A percentile compares a stretch with the other conserved stretches of the same genome.
Evolutionary conservation across 148 eudicot species (phyloP).

Genomic region (Dysphania ambrosioides): DNA sequence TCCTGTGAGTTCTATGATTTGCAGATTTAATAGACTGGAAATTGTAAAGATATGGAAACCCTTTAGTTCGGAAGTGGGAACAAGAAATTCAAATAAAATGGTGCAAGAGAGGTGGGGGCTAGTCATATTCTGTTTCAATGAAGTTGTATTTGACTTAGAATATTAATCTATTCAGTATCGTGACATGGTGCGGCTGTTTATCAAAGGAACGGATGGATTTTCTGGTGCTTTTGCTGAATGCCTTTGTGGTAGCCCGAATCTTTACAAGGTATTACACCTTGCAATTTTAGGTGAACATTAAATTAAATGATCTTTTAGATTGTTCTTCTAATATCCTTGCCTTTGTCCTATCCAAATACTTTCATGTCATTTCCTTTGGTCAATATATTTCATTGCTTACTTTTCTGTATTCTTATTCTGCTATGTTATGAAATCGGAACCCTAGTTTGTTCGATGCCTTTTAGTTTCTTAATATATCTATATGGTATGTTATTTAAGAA

Average conservation of each 20-base stretch:
- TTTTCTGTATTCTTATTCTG: background rate
- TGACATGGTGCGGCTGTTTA: constrained; percentile 79
- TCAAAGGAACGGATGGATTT: constrained; percentile 97
- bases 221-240: constrained; percentile 99
- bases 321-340: background rate
- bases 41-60: background rate
- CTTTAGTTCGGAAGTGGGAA: background rate
- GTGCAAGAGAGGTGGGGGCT: background rate
- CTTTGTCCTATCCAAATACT: background rate
- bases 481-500: background rate
- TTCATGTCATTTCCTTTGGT: background rate
- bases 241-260: constrained; percentile 93
- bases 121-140: background rate
- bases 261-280: constrained; percentile 63
- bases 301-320: background rate
- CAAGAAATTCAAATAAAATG: background rate
- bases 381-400: background rate
- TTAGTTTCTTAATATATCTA: background rate
- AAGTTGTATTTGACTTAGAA: constrained; percentile 10
- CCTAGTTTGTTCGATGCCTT: background rate
- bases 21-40: background rate
- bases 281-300: background rate
- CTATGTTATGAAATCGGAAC: background rate
- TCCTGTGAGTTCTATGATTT: background rate
- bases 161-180: constrained; percentile 62